These are phyloP conservation scores for Psilocybe mexicana DNA, from an alignment of 1,284 basidiomycete species.

Conservation along the genomic window DNA sequence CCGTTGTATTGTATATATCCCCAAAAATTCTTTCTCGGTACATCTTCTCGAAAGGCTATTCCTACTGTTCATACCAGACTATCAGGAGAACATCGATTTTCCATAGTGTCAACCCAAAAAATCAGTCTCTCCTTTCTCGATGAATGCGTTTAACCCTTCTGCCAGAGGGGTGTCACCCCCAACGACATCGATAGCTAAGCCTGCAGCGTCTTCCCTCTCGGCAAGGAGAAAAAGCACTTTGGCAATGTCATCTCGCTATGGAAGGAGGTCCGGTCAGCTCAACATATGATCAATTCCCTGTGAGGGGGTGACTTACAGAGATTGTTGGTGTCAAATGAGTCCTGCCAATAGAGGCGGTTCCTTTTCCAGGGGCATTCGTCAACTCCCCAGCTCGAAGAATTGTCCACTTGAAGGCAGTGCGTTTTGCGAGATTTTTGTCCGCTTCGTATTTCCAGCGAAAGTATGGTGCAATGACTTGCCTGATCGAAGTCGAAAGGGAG, in stretches of 20 bases:
- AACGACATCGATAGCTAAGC: conserved; percentile 64
- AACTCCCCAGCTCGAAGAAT: conserved; percentile 70
- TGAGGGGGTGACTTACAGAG: conserved; percentile 40
- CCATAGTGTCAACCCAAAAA: conserved; percentile 37
- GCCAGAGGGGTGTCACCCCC: conserved; percentile 56
- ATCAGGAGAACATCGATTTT: too few species aligned
- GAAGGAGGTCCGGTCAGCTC: neutral
- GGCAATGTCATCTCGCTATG: conserved; percentile 66
- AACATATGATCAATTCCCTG: neutral
- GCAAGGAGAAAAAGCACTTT: conserved; percentile 51
- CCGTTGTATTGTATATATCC: too few species aligned
- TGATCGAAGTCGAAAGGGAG: conserved; percentile 42
- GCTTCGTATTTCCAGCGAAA: conserved; percentile 71
- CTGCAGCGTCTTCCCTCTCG: conserved; percentile 56
- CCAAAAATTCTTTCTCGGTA: too few species aligned
- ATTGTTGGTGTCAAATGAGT: conserved; percentile 52
- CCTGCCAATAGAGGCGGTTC: conserved; percentile 54
- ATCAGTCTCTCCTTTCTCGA: conserved; percentile 52
- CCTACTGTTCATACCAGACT: too few species aligned
- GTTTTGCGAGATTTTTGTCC: conserved; percentile 62
- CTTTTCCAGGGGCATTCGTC: conserved; percentile 53
- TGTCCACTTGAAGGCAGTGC: conserved; percentile 66
- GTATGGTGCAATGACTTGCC: conserved; percentile 47
- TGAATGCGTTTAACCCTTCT: conserved; percentile 47
- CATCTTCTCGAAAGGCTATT: too few species aligned